These are phyloP conservation scores for Coniferiporia sulphurascens DNA, from an alignment of 1,284 basidiomycete genomes.

Conservation along the genomic window DNA sequence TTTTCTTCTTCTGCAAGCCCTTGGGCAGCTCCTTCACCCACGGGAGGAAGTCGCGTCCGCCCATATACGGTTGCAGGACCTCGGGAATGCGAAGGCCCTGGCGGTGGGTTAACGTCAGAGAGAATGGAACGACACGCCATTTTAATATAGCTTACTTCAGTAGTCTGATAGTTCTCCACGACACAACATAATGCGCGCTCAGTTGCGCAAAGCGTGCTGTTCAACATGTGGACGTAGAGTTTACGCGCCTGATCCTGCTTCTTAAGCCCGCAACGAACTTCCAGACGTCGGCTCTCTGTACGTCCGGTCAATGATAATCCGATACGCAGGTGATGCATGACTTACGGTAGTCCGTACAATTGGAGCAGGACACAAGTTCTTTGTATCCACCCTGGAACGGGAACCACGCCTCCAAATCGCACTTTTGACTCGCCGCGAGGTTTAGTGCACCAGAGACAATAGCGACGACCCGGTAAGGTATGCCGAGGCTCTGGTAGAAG, in stretches of 20 bases:
- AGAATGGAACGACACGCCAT: not conserved
- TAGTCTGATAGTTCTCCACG: conserved; percentile 98
- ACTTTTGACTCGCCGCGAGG: conserved; percentile 95
- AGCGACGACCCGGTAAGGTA: conserved; percentile 91
- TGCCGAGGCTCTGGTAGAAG: conserved; percentile 91
- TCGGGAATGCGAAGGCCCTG: conserved; percentile 89
- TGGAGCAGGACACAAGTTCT: conserved; percentile 89
- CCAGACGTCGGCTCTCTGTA: conserved; percentile 83
- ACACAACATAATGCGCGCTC: conserved; percentile 95
- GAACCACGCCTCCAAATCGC: conserved; percentile 99
- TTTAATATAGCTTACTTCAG: conserved; percentile 57
- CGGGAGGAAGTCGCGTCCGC: conserved; percentile 90
- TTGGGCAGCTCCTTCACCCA: conserved; percentile 84
- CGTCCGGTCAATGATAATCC: conserved; percentile 10
- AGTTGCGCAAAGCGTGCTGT: conserved; percentile 96
- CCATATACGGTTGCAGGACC: conserved; percentile 90
- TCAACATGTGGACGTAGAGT: conserved; percentile 95
- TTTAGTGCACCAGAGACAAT: conserved; percentile 97
- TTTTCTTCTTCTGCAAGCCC: conserved; percentile 67
- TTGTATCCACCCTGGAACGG: conserved; percentile 97
- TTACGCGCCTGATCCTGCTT: conserved; percentile 83
- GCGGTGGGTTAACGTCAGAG: not conserved
- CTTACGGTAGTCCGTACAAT: conserved; percentile 94
- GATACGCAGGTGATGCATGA: conserved; percentile 21
- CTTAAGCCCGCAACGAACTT: conserved; percentile 88